Base-by-base conservation (phyloP, 768 basidiomycete species). In the Tubosaeta brunneosetosa region DNA sequence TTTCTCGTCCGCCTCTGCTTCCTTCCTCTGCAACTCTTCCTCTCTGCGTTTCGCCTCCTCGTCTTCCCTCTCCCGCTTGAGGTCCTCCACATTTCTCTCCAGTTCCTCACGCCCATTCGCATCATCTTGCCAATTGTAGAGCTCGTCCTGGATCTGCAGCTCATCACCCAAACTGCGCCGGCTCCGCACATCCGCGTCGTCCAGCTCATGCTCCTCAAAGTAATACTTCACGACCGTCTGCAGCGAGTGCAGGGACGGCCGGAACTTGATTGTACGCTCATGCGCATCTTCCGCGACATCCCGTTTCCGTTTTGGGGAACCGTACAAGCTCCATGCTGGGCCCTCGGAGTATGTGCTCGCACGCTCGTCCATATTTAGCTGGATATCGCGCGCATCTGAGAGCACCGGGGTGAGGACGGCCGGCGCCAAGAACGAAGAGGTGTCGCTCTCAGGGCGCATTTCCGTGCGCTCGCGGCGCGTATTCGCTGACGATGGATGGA, bases 371-470 rank as follows among this genome's bases (percentile, higher is more conserved):
- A 29, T 29, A 29, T 2, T 29, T 9, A 29, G 29, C 6, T 6
- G 29, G 6, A 4, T 11, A 25, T 64, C 61, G 45, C 57, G 62
- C 7, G 63, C 59, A 44, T 64, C 60, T 2, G 61, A 19, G 53
- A 80, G 72, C 12, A 69, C 65, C 48, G 77, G 73, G 16, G 71
- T 70, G 44, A 74, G 73, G 26, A 71, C 57, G 13, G 73, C 71
- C 1, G 74, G 64, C 1, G 74, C 29, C 9, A 6, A 6, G 9
- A 29, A 29, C 9, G 29, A 9, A 9, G 29, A 29, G 68, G 29
- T 29, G 9, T 9, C 9, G 29, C 29, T 29, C 29, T 9, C 29
- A 29, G 29, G 9, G 29, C 29, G 29, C 29, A 9, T 29, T 6
- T 4, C 29, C 9, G 9, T 9, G 29, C 9, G 29, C 9, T 29